A percentile compares a stretch with the other conserved stretches of the same genome.
Evolutionary conservation across 169 alveolate species (phyloP).

Genomic region (Eimeria necatrix): DNA sequence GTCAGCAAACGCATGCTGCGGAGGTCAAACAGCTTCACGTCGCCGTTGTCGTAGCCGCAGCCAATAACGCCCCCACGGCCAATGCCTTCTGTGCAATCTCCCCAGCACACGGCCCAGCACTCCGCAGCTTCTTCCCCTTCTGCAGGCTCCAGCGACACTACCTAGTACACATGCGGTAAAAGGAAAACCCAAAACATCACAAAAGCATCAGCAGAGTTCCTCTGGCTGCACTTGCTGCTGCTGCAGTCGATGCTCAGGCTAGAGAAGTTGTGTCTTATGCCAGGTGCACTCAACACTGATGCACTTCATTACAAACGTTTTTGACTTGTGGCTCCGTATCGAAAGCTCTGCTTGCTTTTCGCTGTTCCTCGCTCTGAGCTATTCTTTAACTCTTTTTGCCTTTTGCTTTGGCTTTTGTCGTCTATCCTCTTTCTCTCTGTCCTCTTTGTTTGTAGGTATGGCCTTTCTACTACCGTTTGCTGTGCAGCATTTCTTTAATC

Average conservation of each 20-base stretch:
- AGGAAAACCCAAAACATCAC: no score
- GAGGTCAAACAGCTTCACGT: conserved; percentile 95
- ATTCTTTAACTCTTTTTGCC: not conserved
- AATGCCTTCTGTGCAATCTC: conserved; percentile 86
- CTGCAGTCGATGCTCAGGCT: not conserved
- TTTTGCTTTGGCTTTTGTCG: not conserved
- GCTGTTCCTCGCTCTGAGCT: no score
- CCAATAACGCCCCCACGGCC: conserved; percentile 88
- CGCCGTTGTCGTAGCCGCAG: conserved; percentile 96
- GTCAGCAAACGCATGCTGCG: conserved; percentile 89
- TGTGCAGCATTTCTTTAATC: no score
- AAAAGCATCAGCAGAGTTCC: not conserved
- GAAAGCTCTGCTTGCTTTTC: no score
- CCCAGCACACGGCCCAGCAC: conserved; percentile 97
- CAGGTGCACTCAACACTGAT: no score
- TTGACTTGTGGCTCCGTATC: no score
- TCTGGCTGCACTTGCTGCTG: not conserved
- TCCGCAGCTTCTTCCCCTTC: conserved; percentile 93
- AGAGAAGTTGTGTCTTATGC: not conserved
- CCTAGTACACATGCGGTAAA: conserved; percentile 36
- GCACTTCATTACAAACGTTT: no score
- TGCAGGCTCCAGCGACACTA: conserved; percentile 93
- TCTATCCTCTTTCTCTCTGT: not conserved
- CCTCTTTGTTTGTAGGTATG: not conserved
- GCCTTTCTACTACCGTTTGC: not conserved